Percentiles rank a stretch among this genome's conserved stretches.
Conservation (phyloP, 2,329 filamentous ascomycete genomes). For the Arthrinium phaeospermum region DNA sequence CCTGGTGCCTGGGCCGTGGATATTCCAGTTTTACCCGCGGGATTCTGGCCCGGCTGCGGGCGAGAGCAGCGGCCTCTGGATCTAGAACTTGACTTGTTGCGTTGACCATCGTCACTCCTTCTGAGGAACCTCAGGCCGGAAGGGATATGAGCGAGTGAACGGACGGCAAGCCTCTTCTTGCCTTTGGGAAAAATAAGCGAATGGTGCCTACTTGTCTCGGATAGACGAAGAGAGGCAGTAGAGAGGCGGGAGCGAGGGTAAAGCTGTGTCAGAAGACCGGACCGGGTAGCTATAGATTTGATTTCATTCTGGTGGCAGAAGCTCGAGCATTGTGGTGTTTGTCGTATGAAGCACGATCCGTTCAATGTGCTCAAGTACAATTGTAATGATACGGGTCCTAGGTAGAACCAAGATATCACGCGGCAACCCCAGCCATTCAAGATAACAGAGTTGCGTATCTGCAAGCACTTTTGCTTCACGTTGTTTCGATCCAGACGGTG, state of each 20-base stretch:
- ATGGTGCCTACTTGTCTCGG: background rate
- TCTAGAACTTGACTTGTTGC: background rate
- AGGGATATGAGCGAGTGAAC: background rate
- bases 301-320: background rate
- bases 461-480: constrained; percentile 6
- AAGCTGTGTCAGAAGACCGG: background rate
- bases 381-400: background rate
- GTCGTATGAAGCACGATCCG: background rate
- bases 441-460: background rate
- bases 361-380: background rate
- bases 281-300: background rate
- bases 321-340: background rate
- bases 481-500: background rate
- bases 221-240: background rate
- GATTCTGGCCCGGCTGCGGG: background rate
- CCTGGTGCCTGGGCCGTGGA: background rate
- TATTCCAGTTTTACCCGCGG: background rate
- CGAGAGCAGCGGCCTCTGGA: background rate
- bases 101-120: background rate
- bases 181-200: background rate
- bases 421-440: background rate
- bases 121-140: background rate
- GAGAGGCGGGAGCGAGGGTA: background rate
- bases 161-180: background rate
- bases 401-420: background rate